Evolutionary conservation across 257 asterid species (phyloP).

Genomic region (Lantana camara): DNA sequence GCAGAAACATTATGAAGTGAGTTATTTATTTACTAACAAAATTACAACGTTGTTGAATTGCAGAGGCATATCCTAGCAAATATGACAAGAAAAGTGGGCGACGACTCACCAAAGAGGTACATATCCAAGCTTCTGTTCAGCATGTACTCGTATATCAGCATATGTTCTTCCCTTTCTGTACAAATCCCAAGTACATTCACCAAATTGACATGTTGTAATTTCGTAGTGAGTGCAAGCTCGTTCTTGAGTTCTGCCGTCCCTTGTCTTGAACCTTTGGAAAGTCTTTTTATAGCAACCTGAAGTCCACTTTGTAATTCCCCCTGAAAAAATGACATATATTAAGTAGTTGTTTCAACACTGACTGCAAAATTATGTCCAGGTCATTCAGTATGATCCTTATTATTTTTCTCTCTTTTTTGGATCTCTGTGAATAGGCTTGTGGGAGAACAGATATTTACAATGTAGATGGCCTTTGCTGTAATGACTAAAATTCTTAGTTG

Average conservation of each 20-base stretch:
- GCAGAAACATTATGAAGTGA: not conserved
- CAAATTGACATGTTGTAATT: slow-evolving; percentile 43
- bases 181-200: slow-evolving; percentile 35
- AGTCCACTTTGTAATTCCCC: slow-evolving; percentile 35
- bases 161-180: slow-evolving; percentile 35
- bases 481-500: not conserved
- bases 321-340: slow-evolving; percentile 20
- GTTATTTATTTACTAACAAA: not conserved
- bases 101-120: slow-evolving; percentile 34
- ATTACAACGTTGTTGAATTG: not conserved
- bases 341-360: not conserved
- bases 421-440: not conserved
- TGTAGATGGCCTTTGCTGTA: not conserved
- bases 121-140: slow-evolving; percentile 36
- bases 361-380: too few species aligned
- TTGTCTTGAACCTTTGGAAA: slow-evolving; percentile 37
- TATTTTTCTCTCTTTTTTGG: not conserved
- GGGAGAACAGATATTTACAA: not conserved
- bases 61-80: not conserved
- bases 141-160: slow-evolving; percentile 43
- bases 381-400: too few species aligned
- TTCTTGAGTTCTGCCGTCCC: slow-evolving; percentile 43
- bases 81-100: not conserved
- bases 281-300: slow-evolving; percentile 44
- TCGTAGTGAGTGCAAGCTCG: slow-evolving; percentile 40